phyloP scores from a whole-genome alignment of 805 yeast genomes.

The Ogataea trehalophila region DNA sequence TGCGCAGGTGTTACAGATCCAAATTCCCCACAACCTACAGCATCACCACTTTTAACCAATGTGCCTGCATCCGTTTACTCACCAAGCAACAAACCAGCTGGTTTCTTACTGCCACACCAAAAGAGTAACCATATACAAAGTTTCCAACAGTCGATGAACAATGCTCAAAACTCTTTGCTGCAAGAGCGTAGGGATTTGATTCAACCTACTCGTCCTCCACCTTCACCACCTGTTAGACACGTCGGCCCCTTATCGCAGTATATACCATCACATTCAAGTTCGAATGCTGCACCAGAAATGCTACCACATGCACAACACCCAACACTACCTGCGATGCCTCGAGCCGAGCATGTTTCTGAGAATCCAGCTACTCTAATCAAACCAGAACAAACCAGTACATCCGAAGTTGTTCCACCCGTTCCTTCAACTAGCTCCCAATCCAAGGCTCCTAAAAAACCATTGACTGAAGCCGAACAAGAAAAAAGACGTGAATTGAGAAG shows the following conservation, averaged over 20 bases:
- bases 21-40: not conserved
- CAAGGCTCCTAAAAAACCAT: conserved; percentile 22
- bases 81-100: conserved; percentile 12
- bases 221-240: not conserved
- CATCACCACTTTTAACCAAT: not conserved
- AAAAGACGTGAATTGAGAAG: conserved; percentile 77
- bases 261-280: too few relatives aligned
- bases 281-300: not conserved
- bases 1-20: conserved; percentile 19
- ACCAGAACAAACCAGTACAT: not conserved
- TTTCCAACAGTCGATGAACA: too few relatives aligned
- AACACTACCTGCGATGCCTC: not conserved
- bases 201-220: not conserved
- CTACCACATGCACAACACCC: not conserved
- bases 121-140: not conserved
- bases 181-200: too few relatives aligned
- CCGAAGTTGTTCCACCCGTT: conserved; percentile 25
- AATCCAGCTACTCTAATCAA: not conserved
- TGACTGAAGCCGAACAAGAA: conserved; percentile 55
- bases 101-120: not conserved
- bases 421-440: conserved; percentile 19
- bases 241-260: too few relatives aligned
- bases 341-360: not conserved
- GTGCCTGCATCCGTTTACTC: not conserved
- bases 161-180: too few relatives aligned